Evolutionary conservation across 306 rosid genomes (phyloP).

Genomic region (Adenanthera pavonina): DNA sequence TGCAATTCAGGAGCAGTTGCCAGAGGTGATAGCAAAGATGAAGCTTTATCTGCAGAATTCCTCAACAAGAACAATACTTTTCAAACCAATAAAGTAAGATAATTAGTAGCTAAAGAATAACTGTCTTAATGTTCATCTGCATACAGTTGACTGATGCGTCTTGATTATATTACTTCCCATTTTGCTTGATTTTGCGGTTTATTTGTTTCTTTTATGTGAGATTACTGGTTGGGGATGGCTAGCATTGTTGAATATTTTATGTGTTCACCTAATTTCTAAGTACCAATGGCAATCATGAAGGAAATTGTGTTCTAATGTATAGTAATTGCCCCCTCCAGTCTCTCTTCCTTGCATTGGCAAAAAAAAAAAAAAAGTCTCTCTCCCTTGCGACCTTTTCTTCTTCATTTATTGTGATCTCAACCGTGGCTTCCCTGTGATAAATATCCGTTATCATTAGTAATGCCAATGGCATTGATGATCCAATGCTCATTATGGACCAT

Average conservation of each 20-base stretch:
- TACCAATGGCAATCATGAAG: not conserved
- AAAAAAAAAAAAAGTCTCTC: not conserved
- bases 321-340: not conserved
- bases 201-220: slow-evolving; percentile 16
- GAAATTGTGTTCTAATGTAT: not conserved
- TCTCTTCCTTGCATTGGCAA: too few species aligned
- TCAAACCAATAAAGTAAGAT: slow-evolving; percentile 94
- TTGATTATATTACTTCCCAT: slow-evolving; percentile 12
- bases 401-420: not conserved
- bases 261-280: not conserved
- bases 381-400: not conserved
- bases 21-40: slow-evolving; percentile 80
- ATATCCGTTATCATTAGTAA: not conserved
- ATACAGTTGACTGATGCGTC: slow-evolving; percentile 6
- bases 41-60: slow-evolving; percentile 94
- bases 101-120: not conserved
- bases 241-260: not conserved
- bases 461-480: slow-evolving; percentile 15
- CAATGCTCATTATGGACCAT: slow-evolving; percentile 16
- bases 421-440: slow-evolving; percentile 6
- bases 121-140: slow-evolving; percentile 16
- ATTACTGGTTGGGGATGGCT: not conserved
- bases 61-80: slow-evolving; percentile 85
- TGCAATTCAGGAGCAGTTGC: slow-evolving; percentile 84
- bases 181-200: not conserved